Conservation (phyloP, 352 stramenopile genomes). For the Globisporangium spiculum region DNA sequence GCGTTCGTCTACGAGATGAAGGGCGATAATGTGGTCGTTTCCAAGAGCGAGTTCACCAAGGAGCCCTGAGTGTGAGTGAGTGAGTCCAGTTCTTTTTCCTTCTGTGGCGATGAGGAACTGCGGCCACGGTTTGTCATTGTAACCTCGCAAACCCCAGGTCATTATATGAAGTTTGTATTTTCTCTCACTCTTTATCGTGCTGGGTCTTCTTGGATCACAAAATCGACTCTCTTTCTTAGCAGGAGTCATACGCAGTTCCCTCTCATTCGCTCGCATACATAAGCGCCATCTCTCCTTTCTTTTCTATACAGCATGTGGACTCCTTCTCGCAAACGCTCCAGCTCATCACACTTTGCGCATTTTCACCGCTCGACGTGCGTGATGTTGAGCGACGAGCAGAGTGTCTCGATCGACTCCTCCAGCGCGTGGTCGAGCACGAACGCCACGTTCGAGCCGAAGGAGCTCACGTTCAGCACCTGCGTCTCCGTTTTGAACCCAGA, state of each 20-base stretch:
- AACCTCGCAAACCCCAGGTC: no score
- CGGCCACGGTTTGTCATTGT: no score
- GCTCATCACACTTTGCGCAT: not conserved
- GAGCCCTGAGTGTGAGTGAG: conserved; percentile 31
- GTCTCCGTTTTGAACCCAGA: conserved; percentile 74
- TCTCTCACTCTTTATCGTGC: no score
- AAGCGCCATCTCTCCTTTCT: not conserved
- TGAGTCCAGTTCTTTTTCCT: no score
- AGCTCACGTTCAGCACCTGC: conserved; percentile 86
- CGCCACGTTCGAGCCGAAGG: conserved; percentile 78
- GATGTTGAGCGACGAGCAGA: conserved; percentile 69
- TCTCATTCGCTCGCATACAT: not conserved
- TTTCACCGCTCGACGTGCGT: conserved; percentile 59
- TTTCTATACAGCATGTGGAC: not conserved
- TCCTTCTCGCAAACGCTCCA: not conserved
- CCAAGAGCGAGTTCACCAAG: conserved; percentile 87
- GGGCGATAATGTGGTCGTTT: conserved; percentile 79
- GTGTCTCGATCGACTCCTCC: conserved; percentile 60
- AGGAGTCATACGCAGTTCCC: not conserved
- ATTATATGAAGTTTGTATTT: no score
- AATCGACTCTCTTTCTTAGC: not conserved
- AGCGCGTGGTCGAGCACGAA: conserved; percentile 82
- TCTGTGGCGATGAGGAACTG: no score
- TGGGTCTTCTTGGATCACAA: not conserved
- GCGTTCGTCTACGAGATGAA: conserved; percentile 96